A percentile compares a stretch with the other conserved stretches of the same genome.
Conservation (phyloP, 768 basidiomycete species). For the Lactifluus hygrophoroides region DNA sequence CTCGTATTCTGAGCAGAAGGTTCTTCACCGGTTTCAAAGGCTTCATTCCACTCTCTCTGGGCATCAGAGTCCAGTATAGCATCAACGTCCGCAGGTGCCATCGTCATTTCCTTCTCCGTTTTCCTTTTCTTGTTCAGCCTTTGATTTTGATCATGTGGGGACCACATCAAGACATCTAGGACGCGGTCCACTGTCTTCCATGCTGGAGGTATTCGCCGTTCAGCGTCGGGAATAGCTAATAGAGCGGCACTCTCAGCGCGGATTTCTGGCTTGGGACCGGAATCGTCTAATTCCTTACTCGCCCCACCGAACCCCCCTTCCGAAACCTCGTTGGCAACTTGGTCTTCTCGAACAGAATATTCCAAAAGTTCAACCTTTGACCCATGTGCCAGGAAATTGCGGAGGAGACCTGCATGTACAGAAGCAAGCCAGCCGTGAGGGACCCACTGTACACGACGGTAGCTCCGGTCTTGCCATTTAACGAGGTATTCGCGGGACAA, state of each 20-base stretch:
- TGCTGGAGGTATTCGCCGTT: slow-evolving; percentile 57
- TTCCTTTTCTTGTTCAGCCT: slow-evolving; percentile 22
- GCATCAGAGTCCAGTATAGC: slow-evolving; percentile 28
- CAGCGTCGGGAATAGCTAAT: slow-evolving; percentile 56
- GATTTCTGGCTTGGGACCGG: slow-evolving; percentile 6
- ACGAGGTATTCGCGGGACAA: slow-evolving; percentile 90
- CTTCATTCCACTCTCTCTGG: slow-evolving; percentile 26
- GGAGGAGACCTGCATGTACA: slow-evolving; percentile 56
- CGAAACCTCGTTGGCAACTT: slow-evolving; percentile 21
- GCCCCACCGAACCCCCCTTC: slow-evolving; percentile 35
- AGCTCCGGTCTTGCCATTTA: slow-evolving; percentile 80
- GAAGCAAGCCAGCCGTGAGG: slow-evolving; percentile 85
- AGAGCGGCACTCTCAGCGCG: slow-evolving; percentile 22
- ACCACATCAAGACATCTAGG: slow-evolving; percentile 69
- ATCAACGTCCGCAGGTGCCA: slow-evolving; percentile 24
- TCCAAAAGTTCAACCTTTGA: slow-evolving; percentile 58
- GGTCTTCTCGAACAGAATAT: slow-evolving; percentile 33
- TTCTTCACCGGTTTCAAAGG: slow-evolving; percentile 53
- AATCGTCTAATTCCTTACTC: slow-evolving; percentile 21
- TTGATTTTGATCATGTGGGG: slow-evolving; percentile 29
- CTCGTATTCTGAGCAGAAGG: slow-evolving; percentile 48
- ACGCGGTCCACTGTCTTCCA: slow-evolving; percentile 95
- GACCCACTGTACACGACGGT: slow-evolving; percentile 78
- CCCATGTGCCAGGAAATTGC: slow-evolving; percentile 66
- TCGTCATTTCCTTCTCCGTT: slow-evolving; percentile 24